Base-by-base conservation (phyloP, 2,329 filamentous ascomycete species). In the Neurospora crassa region DNA sequence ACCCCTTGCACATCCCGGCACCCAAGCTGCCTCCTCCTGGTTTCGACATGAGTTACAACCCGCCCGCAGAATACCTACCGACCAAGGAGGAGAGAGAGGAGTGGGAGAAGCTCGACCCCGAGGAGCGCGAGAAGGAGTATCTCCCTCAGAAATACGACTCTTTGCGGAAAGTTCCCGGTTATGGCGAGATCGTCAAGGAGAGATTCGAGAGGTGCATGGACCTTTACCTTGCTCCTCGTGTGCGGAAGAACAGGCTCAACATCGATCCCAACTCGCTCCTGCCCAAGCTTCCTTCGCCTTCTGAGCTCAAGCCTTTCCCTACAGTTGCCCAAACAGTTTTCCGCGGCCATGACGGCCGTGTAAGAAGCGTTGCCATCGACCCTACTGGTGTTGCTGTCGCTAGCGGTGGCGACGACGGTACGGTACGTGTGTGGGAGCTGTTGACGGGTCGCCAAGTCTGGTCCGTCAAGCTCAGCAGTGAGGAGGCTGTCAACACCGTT, bases 41-140 rank as follows among this genome's bases (percentile, higher is more conserved):
- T 69, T 97, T 97, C 80, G 94, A 97, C 77, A 89, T 97, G 80
- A 97, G 93, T 78, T 98, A 99, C 80, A 97, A 98, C 81, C 96
- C 96, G 34, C 96, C 96, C 68, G 88, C 91, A 4, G 96, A 99
- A 83, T 99, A 98, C 79, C 84, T 99, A 2, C 96, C 95, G 73
- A 92, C 92, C 70, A 89, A 91, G 77, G 90, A 92, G 47, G 96
- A 99, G 83, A 92, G 87, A 79, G 89, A 92, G 75, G 87, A 87
- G 16, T 99, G 96, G 96, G 90, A 97, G 77, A 88, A 92, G 69
- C 85, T 88, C 37, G 95, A 98, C 74, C 92, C 93, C 2, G 96
- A 98, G 79, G 96, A 99, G 74, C 87, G 94, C 71, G 93, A 97
- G 76, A 94, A 91, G 79, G 92, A 97, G 68, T 99, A 93, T 77